These are phyloP conservation scores for Thelonectria rubi DNA, from an alignment of 2,329 filamentous ascomycete genomes.

Conservation along the genomic window DNA sequence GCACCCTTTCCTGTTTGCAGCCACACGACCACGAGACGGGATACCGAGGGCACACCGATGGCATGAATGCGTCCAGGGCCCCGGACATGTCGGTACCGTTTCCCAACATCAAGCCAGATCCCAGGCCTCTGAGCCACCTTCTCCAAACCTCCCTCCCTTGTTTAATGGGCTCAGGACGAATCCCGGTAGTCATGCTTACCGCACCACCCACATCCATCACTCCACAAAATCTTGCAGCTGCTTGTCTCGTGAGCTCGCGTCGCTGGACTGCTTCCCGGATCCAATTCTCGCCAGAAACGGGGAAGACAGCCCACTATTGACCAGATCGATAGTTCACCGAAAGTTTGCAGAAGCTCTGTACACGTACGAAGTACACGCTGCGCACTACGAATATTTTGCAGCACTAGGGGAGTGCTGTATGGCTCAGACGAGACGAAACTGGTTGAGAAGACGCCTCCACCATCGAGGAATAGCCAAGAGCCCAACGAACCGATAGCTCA, in stretches of 20 bases:
- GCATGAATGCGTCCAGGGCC: neutral
- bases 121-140: neutral
- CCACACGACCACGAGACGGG: slow-evolving; percentile 7
- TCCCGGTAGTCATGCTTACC: slow-evolving; percentile 2
- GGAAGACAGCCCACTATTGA: neutral
- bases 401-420: neutral
- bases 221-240: neutral
- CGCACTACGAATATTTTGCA: too few relatives aligned
- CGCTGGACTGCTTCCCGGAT: neutral
- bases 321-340: neutral
- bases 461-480: neutral
- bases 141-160: slow-evolving; percentile 8
- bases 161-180: slow-evolving; percentile 2
- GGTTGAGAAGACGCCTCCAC: slow-evolving; percentile 11
- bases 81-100: slow-evolving; percentile 1
- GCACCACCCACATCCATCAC: neutral
- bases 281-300: slow-evolving; percentile 8
- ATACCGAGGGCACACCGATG: slow-evolving; percentile 9
- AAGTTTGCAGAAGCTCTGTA: neutral
- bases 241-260: neutral
- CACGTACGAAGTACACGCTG: neutral
- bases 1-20: neutral
- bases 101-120: slow-evolving; percentile 1
- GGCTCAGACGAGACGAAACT: slow-evolving; percentile 6
- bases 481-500: neutral